These are phyloP conservation scores for Yamadazyma oceani DNA, from an alignment of 1,139 yeast genomes.

Conservation along the genomic window DNA sequence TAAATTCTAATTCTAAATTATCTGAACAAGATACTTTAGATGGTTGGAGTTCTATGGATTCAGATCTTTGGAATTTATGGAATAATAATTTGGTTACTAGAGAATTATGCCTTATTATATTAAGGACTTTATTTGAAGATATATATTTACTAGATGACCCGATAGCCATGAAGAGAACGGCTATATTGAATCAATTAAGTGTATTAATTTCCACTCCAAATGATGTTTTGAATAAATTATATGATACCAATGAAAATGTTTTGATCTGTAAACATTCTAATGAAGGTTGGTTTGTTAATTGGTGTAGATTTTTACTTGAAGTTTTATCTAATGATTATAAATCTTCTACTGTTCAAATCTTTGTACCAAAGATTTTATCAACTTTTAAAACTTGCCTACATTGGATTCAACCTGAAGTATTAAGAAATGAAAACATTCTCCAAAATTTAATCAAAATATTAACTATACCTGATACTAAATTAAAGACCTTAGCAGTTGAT, in stretches of 20 bases:
- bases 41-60: slow-evolving; percentile 94
- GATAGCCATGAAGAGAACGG: slow-evolving; percentile 76
- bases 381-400: slow-evolving; percentile 87
- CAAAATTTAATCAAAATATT: slow-evolving; percentile 64
- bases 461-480: slow-evolving; percentile 57
- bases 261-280: slow-evolving; percentile 58
- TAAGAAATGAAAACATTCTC: slow-evolving; percentile 66
- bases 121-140: slow-evolving; percentile 89
- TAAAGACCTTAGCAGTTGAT: slow-evolving; percentile 84
- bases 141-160: slow-evolving; percentile 91
- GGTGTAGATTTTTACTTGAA: slow-evolving; percentile 67
- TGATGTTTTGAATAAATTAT: slow-evolving; percentile 59
- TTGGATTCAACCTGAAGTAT: slow-evolving; percentile 82
- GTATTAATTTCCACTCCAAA: slow-evolving; percentile 80
- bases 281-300: slow-evolving; percentile 85
- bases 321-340: slow-evolving; percentile 38
- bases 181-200: slow-evolving; percentile 77
- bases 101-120: slow-evolving; percentile 73
- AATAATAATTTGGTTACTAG: slow-evolving; percentile 58
- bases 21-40: slow-evolving; percentile 47
- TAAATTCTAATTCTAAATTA: slow-evolving; percentile 6
- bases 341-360: slow-evolving; percentile 40
- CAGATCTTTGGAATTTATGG: slow-evolving; percentile 75
- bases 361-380: slow-evolving; percentile 70
- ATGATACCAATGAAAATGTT: slow-evolving; percentile 69